These are phyloP conservation scores for Penicillium paradoxum DNA, from an alignment of 495 filamentous ascomycete species.

Conservation along the genomic window DNA sequence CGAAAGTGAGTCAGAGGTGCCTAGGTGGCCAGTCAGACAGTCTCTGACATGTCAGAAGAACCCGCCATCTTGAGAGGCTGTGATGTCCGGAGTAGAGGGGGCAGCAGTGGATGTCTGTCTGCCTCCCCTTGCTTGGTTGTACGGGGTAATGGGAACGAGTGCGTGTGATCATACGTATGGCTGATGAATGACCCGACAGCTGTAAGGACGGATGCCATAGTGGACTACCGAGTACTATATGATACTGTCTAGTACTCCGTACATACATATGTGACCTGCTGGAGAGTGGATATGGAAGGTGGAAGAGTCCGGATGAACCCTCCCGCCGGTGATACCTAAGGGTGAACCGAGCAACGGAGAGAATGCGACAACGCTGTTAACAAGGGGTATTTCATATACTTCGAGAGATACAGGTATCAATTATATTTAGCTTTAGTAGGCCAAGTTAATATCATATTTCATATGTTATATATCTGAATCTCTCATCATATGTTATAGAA, in stretches of 20 bases:
- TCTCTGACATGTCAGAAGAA: constrained; percentile 2
- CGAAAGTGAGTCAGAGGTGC: constrained; percentile 21
- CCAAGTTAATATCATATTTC: too few species aligned
- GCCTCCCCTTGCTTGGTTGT: constrained; percentile 25
- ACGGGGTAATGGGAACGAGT: constrained; percentile 19
- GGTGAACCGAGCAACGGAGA: constrained; percentile 23
- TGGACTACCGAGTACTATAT: too few species aligned
- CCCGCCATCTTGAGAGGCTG: background rate
- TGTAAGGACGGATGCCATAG: background rate
- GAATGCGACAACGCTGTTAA: constrained; percentile 11
- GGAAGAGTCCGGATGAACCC: background rate
- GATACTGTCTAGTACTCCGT: background rate
- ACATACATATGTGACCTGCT: background rate
- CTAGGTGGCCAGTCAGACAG: constrained; percentile 1
- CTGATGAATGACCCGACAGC: background rate
- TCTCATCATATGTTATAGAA: too few species aligned
- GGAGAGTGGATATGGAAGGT: background rate
- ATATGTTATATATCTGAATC: too few species aligned
- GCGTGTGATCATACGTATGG: constrained; percentile 6
- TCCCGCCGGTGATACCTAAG: background rate
- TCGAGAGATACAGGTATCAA: too few species aligned
- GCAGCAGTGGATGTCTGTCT: constrained; percentile 11
- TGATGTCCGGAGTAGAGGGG: background rate
- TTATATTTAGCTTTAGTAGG: too few species aligned
- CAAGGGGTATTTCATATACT: too few species aligned